These are phyloP conservation scores for Camellia sinensis DNA, from an alignment of 148 eudicot genomes.

Conservation along the genomic window DNA sequence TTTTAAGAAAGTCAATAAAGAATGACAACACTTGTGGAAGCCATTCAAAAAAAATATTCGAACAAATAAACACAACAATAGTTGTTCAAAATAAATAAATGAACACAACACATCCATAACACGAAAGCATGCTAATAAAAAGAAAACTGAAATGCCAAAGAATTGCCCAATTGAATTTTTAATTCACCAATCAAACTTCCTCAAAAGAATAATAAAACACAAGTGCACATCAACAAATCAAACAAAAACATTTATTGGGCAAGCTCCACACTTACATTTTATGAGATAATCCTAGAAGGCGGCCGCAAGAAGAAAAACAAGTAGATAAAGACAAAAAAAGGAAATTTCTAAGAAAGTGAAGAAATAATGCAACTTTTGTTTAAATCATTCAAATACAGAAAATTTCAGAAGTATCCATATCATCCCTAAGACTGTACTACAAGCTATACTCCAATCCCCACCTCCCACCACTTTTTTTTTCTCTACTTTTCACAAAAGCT, in stretches of 20 bases:
- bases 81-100: neutral
- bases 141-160: neutral
- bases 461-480: too few species aligned
- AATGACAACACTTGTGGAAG: too few species aligned
- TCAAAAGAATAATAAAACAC: neutral
- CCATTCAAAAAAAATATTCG: too few species aligned
- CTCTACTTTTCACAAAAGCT: neutral
- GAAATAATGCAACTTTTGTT: neutral
- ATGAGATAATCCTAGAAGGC: neutral
- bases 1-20: too few species aligned
- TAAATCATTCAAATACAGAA: neutral
- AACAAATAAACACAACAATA: too few species aligned
- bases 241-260: neutral
- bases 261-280: neutral
- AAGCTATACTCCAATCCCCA: neutral
- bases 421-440: neutral
- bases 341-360: neutral
- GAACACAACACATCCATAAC: neutral
- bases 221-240: neutral
- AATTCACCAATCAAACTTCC: neutral
- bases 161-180: neutral
- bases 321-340: neutral
- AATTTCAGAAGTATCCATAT: neutral
- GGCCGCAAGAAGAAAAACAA: neutral
- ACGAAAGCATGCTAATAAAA: conserved; percentile 9